Evolutionary conservation across 352 stramenopile species (phyloP), one percentile per base, ranked within the genome.

Genomic region (Albugo laibachii): DNA sequence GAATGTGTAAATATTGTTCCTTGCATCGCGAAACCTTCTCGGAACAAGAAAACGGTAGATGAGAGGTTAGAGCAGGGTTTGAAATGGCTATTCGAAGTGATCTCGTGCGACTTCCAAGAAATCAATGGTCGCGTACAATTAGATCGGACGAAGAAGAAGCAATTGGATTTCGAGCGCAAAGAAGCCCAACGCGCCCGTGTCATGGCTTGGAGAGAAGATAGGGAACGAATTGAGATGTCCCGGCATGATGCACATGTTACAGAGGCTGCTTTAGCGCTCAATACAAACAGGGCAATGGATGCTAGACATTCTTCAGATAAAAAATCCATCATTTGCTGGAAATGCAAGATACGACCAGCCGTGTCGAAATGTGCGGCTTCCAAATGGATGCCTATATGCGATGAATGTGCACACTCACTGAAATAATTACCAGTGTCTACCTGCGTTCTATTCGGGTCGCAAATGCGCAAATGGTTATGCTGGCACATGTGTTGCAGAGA

Each of bases 341-440:
- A 73, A 44, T 89, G 76, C 49, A 62, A 45, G 3, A 63, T 53
- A 0, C 47, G 58, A 12, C 57, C 65, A 11, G 76, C 76, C 19
- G 69, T 67, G 52, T 82, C 71, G 5, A 89, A 89, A 42, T 89
- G 76, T 49, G 53, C 73, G 19, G 76, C 76, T 5, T 85, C 76
- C 18, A 89, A 89, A 53, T 86, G 73, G 76, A 85, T 89, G 76
- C 76, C 73, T 15, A 73, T 89, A 21, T 89, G 76, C 54, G 49
- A 52, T 5, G 57, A 58, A 5, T 89, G 76, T 36, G 73, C 66
- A 15, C 54, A 47, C 19, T 40, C 50, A 8, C 53, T 88, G 16
- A 82, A 77, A 49, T 38, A 54, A 41, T 27, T 44, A 54, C 13
- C 43, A 31, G 24, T 31, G 8, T 31, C 24, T 31, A 10, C 24